Evolutionary conservation across 768 basidiomycete genomes (phyloP), one percentile per base, ranked within the genome.

Genomic region (Auricularia heimuer): DNA sequence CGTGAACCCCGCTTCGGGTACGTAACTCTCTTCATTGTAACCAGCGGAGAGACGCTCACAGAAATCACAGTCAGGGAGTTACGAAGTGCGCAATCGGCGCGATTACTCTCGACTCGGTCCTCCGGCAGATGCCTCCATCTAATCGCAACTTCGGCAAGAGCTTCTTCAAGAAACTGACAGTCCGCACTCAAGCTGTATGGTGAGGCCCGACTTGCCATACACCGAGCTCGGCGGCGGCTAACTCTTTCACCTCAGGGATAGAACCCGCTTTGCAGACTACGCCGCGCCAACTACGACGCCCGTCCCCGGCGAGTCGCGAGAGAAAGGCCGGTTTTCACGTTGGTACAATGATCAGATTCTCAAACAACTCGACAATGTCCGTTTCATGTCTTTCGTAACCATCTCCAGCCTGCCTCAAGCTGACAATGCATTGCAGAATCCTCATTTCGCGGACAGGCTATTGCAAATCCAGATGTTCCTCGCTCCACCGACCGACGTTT

Each of bases 31-130:
- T n/a, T 16, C 47, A 18, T 21, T 51, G 18, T 21, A 16, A 8
- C 0, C 42, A 14, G 29, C 29, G 29, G 29, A 29, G 29, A 4
- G 18, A 10, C 11, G 34, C n/a, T 39, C 33, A 18, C 45, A n/a
- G 4, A 12, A 29, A 14, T 36, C 21, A 42, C 10, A 63, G 34
- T 66, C 71, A 72, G 47, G 73, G 73, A 0, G 67, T 64, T 18
- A 68, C 68, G 4, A 73, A 72, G 54, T 63, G 67, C 16, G 64
- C 68, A n/a, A 42, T 72, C 12, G 70, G 70, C 18, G 69, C 64
- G 3, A 54, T 73, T 1, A 68, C 68, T 3, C 62, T 73, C 3
- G 67, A 70, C 62, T 36, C 62, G 4, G n/a, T 70, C 16, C 64
- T 73, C 11, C 47, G 47, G 11, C 8, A 51, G 16, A 16, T 51